These are phyloP conservation scores for Berberis vulgaris DNA, from an alignment of 164 flowering plant species.

Conservation along the genomic window DNA sequence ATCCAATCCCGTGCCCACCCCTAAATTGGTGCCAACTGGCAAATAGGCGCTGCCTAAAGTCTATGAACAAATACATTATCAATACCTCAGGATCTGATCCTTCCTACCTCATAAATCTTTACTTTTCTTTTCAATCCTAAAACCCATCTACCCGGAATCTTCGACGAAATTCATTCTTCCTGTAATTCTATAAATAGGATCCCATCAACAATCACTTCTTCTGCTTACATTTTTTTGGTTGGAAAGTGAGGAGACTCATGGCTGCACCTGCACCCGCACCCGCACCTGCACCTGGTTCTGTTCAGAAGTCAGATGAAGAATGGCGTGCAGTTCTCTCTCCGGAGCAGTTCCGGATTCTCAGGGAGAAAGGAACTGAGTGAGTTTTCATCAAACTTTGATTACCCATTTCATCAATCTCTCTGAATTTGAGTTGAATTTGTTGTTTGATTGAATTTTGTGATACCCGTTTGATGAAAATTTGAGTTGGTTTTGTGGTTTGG, in stretches of 20 bases:
- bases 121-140: not conserved
- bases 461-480: not conserved
- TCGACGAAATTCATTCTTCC: not conserved
- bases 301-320: slow-evolving; percentile 69
- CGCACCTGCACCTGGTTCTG: slow-evolving; percentile 27
- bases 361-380: slow-evolving; percentile 83
- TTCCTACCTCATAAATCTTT: not conserved
- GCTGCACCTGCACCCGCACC: slow-evolving; percentile 3
- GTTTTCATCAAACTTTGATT: not conserved
- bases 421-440: not conserved
- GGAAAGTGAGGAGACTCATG: no score
- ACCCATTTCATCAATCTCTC: not conserved
- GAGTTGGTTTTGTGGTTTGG: not conserved
- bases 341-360: slow-evolving; percentile 72
- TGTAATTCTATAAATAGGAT: not conserved
- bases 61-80: no score
- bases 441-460: not conserved
- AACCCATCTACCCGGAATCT: not conserved
- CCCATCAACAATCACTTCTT: not conserved
- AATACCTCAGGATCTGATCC: not conserved
- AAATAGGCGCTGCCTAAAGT: no score
- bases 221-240: no score
- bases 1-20: no score
- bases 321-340: slow-evolving; percentile 77
- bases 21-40: no score